Evolutionary conservation across 805 yeast species (phyloP).

Genomic region (Grigorovia transvaalensis): DNA sequence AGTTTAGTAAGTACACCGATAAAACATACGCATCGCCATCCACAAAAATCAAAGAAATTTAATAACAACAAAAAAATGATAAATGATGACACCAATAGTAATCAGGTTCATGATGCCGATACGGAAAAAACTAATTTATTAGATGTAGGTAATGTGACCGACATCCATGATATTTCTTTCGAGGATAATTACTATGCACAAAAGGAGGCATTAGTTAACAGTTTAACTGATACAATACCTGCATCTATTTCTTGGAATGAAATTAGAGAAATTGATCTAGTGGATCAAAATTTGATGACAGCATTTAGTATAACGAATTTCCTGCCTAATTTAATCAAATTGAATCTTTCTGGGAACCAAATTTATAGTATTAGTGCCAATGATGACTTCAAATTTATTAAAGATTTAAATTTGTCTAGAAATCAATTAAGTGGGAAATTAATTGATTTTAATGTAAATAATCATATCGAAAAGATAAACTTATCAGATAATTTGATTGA

Average conservation of each 20-base stretch:
- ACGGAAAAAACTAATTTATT: neutral
- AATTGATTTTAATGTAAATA: constrained; percentile 1
- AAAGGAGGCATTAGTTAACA: constrained; percentile 14
- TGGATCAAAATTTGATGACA: constrained; percentile 7
- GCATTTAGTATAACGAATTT: constrained; percentile 15
- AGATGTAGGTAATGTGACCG: constrained; percentile 9
- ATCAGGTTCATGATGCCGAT: neutral
- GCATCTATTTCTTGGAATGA: constrained; percentile 9
- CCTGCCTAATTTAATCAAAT: constrained; percentile 16
- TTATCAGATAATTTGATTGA: constrained; percentile 14
- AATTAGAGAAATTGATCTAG: constrained; percentile 8
- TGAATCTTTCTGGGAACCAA: constrained; percentile 14
- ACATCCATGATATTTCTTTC: neutral
- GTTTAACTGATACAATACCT: constrained; percentile 14
- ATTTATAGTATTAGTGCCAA: constrained; percentile 6
- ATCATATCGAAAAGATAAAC: constrained; percentile 1
- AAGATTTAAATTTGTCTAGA: constrained; percentile 10
- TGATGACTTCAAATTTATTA: neutral
- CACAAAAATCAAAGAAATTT: neutral
- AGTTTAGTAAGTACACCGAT: neutral
- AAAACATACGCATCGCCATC: neutral
- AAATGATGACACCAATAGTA: neutral
- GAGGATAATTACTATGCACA: constrained; percentile 8
- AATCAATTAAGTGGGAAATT: constrained; percentile 2
- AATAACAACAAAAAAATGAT: neutral